Percentiles rank a stretch among this genome's conserved stretches.
Evolutionary conservation across 331 rosid species (phyloP).

Genomic region (Acacia concinna): DNA sequence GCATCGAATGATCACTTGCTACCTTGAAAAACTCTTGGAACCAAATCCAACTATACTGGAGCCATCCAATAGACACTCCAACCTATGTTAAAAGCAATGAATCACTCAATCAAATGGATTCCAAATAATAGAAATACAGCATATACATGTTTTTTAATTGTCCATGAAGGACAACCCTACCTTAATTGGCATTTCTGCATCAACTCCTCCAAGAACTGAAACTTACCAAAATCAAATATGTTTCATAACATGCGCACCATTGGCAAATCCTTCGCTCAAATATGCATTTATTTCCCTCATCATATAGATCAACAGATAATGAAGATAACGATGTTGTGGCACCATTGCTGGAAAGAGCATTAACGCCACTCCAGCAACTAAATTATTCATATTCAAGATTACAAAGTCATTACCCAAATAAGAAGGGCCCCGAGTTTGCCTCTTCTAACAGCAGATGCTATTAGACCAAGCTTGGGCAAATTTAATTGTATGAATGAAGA

Average conservation of each 20-base stretch:
- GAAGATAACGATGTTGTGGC: conserved; percentile 10
- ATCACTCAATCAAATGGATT: conserved; percentile 67
- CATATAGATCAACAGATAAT: conserved; percentile 1
- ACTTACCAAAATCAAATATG: conserved; percentile 44
- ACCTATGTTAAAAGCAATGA: conserved; percentile 74
- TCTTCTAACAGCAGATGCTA: neutral
- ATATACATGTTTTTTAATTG: conserved; percentile 30
- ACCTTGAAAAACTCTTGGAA: conserved; percentile 55
- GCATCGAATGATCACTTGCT: conserved; percentile 57
- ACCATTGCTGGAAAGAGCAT: neutral
- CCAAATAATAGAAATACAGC: conserved; percentile 31
- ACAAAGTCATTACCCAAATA: neutral
- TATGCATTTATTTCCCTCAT: neutral
- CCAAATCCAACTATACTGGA: conserved; percentile 62
- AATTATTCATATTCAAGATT: conserved; percentile 15
- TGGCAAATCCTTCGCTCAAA: neutral
- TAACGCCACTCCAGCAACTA: conserved; percentile 18
- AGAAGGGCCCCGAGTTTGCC: neutral
- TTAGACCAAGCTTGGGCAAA: conserved; percentile 4
- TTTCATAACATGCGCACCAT: conserved; percentile 17
- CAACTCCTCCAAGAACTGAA: conserved; percentile 42
- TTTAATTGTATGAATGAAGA: neutral
- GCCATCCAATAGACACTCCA: conserved; percentile 47
- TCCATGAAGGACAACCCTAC: conserved; percentile 55
- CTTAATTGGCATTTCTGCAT: conserved; percentile 43